Evolutionary conservation across 2,329 filamentous ascomycete species (phyloP).

Genomic region (Zymoseptoria tritici): DNA sequence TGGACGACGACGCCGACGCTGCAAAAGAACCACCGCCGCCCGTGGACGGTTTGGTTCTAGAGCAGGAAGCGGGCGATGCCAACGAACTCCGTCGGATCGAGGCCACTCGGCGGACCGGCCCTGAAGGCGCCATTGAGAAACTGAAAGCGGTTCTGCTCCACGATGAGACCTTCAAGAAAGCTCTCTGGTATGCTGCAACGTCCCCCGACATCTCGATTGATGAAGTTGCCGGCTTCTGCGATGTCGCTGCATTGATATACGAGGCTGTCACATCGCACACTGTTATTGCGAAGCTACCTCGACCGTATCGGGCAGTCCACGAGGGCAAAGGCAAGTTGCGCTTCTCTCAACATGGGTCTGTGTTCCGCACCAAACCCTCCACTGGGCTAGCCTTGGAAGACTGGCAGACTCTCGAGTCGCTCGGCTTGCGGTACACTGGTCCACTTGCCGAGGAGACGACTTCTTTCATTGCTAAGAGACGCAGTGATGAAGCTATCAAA

Average conservation of each 20-base stretch:
- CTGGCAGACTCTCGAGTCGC: constrained; percentile 21
- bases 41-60: constrained; percentile 47
- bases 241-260: constrained; percentile 52
- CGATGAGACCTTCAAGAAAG: constrained; percentile 44
- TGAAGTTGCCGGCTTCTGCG: constrained; percentile 50
- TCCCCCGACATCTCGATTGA: constrained; percentile 44
- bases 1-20: constrained; percentile 40
- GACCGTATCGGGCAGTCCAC: constrained; percentile 49
- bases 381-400: constrained; percentile 25
- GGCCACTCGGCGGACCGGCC: constrained; percentile 46
- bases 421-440: constrained; percentile 27
- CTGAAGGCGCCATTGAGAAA: constrained; percentile 52
- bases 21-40: constrained; percentile 27
- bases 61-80: constrained; percentile 42
- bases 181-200: constrained; percentile 50
- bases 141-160: constrained; percentile 47
- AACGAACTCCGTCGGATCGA: constrained; percentile 47
- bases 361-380: constrained; percentile 21
- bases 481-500: constrained; percentile 7
- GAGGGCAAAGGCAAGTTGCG: constrained; percentile 43
- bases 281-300: constrained; percentile 48
- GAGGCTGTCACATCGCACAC: constrained; percentile 43
- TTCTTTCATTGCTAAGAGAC: constrained; percentile 6
- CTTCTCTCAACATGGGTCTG: constrained; percentile 23
- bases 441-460: constrained; percentile 17